phyloP scores from a whole-genome alignment of 441 rosid genomes.

The California macrophylla region DNA sequence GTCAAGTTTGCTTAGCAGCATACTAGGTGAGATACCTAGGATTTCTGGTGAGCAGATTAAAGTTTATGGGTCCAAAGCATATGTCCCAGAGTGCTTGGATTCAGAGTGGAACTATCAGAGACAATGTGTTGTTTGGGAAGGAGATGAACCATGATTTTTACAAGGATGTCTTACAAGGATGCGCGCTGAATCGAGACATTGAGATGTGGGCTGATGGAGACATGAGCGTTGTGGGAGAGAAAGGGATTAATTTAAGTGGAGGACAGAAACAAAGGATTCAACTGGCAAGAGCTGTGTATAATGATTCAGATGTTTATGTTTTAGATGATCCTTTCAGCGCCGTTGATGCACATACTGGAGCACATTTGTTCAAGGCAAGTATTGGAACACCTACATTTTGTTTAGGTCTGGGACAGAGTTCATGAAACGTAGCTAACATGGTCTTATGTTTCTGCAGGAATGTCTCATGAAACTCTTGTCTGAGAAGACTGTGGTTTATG shows the following conservation, averaged over 20 bases:
- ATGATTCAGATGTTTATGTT: constrained; percentile 50
- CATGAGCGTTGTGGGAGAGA: constrained; percentile 82
- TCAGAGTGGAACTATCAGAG: constrained; percentile 71
- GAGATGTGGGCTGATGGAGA: constrained; percentile 69
- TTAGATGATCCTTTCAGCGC: constrained; percentile 97
- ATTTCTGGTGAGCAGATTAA: constrained; percentile 57
- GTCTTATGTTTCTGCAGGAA: constrained; percentile 36
- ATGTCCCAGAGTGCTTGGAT: constrained; percentile 91
- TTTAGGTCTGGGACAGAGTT: no score
- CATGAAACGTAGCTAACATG: no score
- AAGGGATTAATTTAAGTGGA: constrained; percentile 65
- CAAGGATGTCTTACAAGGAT: constrained; percentile 53
- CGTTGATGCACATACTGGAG: constrained; percentile 92
- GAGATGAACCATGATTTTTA: constrained; percentile 41
- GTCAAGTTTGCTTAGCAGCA: constrained; percentile 67
- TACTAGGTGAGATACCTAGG: constrained; percentile 79
- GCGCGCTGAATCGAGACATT: constrained; percentile 71
- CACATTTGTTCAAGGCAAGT: constrained; percentile 67
- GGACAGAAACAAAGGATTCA: constrained; percentile 73
- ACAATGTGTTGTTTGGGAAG: constrained; percentile 79
- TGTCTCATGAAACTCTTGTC: constrained; percentile 81
- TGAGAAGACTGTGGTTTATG: constrained; percentile 69
- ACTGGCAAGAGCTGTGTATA: constrained; percentile 53
- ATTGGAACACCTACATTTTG: neutral
- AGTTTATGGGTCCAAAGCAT: constrained; percentile 74